A percentile compares a stretch with the other conserved stretches of the same genome.
Conservation (phyloP, 306 rosid genomes). For the Lathyrus tuberosus region DNA sequence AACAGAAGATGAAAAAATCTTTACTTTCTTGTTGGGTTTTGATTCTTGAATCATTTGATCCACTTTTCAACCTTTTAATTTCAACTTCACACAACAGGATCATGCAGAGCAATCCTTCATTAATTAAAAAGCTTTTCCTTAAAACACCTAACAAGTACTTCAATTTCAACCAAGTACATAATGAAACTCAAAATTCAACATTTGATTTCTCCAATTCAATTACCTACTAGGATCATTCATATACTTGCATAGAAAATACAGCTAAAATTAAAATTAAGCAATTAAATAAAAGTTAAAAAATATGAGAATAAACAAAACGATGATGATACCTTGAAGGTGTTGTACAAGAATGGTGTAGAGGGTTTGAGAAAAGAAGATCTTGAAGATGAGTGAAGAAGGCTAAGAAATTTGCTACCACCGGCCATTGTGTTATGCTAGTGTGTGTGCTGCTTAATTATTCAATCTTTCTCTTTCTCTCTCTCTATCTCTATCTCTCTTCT, state of each 20-base stretch:
- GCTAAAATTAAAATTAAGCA: neutral
- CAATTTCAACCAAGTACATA: neutral
- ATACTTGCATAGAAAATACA: neutral
- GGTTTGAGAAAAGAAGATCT: slow-evolving; percentile 45
- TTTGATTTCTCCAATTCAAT: slow-evolving; percentile 20
- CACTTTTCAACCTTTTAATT: slow-evolving; percentile 7
- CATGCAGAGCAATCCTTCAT: neutral
- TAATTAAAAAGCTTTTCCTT: neutral
- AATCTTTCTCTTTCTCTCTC: neutral
- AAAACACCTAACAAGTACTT: slow-evolving; percentile 20
- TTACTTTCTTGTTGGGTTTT: slow-evolving; percentile 23
- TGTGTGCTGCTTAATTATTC: neutral
- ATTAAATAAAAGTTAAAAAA: neutral
- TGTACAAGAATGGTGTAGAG: slow-evolving; percentile 38
- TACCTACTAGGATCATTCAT: neutral
- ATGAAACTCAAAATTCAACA: slow-evolving; percentile 10
- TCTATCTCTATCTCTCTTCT: neutral
- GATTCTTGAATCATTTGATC: neutral
- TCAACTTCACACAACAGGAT: slow-evolving; percentile 23
- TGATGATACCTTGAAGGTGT: slow-evolving; percentile 46
- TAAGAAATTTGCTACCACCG: slow-evolving; percentile 34
- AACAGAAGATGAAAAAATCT: neutral
- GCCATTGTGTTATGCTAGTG: slow-evolving; percentile 31
- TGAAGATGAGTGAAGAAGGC: slow-evolving; percentile 38
- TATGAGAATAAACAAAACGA: neutral